Conservation (phyloP, 2,329 filamentous ascomycete species). For the Botrytis sinoallii region DNA sequence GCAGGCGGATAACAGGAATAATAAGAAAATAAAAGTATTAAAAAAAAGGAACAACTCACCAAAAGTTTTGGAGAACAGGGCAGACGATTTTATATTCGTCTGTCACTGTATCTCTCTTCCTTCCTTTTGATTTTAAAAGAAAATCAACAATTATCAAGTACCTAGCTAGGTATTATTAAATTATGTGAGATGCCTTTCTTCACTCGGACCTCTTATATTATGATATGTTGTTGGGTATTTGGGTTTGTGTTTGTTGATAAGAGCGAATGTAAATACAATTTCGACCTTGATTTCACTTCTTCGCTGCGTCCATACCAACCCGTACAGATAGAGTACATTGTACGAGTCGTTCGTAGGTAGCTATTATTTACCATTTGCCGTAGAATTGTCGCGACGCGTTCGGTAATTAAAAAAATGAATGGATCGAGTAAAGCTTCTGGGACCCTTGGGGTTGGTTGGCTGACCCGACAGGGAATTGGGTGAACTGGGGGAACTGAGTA, state of each 20-base stretch:
- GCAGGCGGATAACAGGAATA: slow-evolving; percentile 9
- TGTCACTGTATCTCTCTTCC: slow-evolving; percentile 50
- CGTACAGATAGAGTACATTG: background rate
- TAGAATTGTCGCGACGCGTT: slow-evolving; percentile 25
- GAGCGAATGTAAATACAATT: background rate
- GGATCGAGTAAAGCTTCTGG: background rate
- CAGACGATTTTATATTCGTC: slow-evolving; percentile 59
- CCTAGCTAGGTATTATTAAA: background rate
- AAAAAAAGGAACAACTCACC: slow-evolving; percentile 15
- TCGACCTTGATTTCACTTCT: background rate
- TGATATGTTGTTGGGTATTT: background rate
- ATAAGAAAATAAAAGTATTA: background rate
- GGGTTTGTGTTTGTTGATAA: background rate
- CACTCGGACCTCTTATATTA: background rate
- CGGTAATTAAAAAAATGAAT: slow-evolving; percentile 16
- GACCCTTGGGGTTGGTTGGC: background rate
- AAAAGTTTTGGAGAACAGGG: slow-evolving; percentile 49
- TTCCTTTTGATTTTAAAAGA: background rate
- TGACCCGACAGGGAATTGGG: background rate
- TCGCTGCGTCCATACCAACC: background rate
- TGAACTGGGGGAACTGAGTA: background rate
- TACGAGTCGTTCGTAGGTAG: background rate
- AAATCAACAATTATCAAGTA: background rate
- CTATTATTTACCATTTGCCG: background rate
- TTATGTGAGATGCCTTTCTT: background rate